Percentiles rank a stretch among this genome's conserved stretches.
phyloP scores from a whole-genome alignment of 164 flowering plant species.

The Aristolochia californica region DNA sequence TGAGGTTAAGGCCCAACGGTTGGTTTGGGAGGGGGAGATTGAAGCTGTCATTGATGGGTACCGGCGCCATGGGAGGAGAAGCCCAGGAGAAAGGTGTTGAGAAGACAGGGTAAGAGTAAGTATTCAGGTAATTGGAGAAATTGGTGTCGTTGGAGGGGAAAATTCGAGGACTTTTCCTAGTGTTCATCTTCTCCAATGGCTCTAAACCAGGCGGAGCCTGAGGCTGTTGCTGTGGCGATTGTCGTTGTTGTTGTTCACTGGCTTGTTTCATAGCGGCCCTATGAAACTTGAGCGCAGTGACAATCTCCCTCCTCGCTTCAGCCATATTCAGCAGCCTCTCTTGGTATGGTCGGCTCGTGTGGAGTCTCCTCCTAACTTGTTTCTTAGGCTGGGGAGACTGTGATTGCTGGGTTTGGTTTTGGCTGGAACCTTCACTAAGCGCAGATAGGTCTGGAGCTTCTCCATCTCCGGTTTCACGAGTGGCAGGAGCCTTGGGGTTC shows the following conservation, averaged over 20 bases:
- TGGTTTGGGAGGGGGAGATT: slow-evolving; percentile 64
- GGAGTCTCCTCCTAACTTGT: slow-evolving; percentile 80
- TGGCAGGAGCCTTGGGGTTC: slow-evolving; percentile 16
- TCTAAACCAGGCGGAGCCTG: slow-evolving; percentile 21
- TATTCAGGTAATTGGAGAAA: slow-evolving; percentile 14
- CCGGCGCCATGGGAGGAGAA: slow-evolving; percentile 22
- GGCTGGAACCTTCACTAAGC: slow-evolving; percentile 13
- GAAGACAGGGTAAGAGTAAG: slow-evolving; percentile 19
- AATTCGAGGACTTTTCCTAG: slow-evolving; percentile 37
- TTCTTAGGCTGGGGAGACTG: slow-evolving; percentile 49
- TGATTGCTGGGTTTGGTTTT: slow-evolving; percentile 18
- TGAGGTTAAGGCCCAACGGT: slow-evolving; percentile 79
- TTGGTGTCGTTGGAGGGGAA: slow-evolving; percentile 27
- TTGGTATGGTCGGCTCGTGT: slow-evolving; percentile 78
- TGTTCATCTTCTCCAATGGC: slow-evolving; percentile 26
- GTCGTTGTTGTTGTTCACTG: slow-evolving; percentile 36
- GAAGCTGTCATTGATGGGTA: slow-evolving; percentile 26
- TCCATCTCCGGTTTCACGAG: slow-evolving; percentile 7
- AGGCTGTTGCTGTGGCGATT: slow-evolving; percentile 4
- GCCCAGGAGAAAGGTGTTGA: slow-evolving; percentile 22
- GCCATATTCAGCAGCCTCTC: slow-evolving; percentile 92
- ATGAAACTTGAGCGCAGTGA: slow-evolving; percentile 79
- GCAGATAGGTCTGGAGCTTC: slow-evolving; percentile 21
- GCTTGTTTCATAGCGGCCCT: slow-evolving; percentile 87
- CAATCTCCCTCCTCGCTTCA: slow-evolving; percentile 78